Percentiles rank a stretch among this genome's conserved stretches.
Conservation (phyloP, 1,284 basidiomycete genomes). For the Cryptococcus floricola region DNA sequence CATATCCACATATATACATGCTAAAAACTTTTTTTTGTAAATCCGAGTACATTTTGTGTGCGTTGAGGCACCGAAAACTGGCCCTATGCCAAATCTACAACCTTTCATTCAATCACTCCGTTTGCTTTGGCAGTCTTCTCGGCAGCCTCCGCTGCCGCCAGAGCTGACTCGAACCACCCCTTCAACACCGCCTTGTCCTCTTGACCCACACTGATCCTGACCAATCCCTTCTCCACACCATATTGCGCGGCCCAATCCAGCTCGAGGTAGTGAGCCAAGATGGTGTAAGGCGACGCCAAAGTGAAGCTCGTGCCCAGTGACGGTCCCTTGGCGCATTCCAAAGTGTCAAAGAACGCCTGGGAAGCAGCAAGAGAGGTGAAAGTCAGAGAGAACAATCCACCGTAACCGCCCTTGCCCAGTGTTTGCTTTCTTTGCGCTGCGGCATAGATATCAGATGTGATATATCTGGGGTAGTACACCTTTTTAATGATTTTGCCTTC, state of each 20-base stretch:
- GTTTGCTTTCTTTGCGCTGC: conserved; percentile 52
- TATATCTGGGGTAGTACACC: conserved; percentile 86
- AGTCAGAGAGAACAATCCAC: conserved; percentile 87
- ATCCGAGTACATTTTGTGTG: too few species aligned
- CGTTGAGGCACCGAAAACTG: too few species aligned
- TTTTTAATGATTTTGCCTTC: conserved; percentile 62
- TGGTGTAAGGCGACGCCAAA: conserved; percentile 85
- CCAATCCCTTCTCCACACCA: conserved; percentile 79
- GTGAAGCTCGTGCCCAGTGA: conserved; percentile 96
- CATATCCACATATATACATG: too few species aligned
- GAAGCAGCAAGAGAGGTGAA: conserved; percentile 70
- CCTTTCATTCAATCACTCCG: too few species aligned
- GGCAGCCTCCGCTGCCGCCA: conserved; percentile 55
- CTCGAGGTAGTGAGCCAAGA: conserved; percentile 88
- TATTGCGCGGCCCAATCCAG: conserved; percentile 85
- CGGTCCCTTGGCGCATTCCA: conserved; percentile 85
- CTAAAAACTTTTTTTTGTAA: too few species aligned
- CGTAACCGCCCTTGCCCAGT: conserved; percentile 64
- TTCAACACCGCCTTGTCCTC: conserved; percentile 68
- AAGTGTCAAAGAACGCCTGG: conserved; percentile 78
- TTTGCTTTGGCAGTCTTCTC: neutral
- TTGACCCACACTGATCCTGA: conserved; percentile 86
- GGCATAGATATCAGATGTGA: conserved; percentile 68
- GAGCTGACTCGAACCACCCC: conserved; percentile 61
- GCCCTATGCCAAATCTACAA: too few species aligned